These are phyloP conservation scores for Puccinia coronata DNA, from an alignment of 1,284 basidiomycete species.

Conservation along the genomic window DNA sequence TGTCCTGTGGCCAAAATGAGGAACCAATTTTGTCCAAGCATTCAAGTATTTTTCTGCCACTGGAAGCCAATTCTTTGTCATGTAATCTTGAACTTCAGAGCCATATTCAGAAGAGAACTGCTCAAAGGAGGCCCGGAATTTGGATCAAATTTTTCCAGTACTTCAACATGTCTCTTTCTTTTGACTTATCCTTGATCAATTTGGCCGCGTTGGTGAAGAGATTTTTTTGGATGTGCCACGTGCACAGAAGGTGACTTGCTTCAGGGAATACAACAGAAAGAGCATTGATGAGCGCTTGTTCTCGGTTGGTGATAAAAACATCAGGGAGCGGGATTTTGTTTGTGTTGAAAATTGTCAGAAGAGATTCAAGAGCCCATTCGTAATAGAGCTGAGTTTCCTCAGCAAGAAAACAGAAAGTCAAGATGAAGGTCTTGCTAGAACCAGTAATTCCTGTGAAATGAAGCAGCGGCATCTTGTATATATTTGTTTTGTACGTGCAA, in stretches of 20 bases:
- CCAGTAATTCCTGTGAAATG: not conserved
- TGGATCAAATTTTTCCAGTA: not conserved
- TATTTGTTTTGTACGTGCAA: conserved; percentile 18
- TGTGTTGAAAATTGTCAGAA: not conserved
- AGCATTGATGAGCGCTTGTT: conserved; percentile 5
- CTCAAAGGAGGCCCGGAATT: not conserved
- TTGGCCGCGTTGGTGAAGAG: not conserved
- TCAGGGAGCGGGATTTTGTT: not conserved
- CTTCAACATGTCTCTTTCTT: not conserved
- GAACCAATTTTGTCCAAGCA: not conserved
- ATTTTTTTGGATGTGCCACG: not conserved
- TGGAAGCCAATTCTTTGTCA: not conserved
- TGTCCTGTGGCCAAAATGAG: not conserved
- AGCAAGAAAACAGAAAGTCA: not conserved
- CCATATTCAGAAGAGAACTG: not conserved
- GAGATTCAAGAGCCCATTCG: not conserved
- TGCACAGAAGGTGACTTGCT: not conserved
- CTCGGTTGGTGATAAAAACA: not conserved
- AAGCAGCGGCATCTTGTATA: not conserved
- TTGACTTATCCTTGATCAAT: not conserved
- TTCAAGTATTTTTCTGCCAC: conserved; percentile 18
- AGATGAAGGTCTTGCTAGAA: not conserved
- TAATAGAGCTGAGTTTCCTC: not conserved
- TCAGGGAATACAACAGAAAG: not conserved
- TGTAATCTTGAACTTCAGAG: not conserved